Base-by-base conservation (phyloP, 1,284 basidiomycete species). In the Puccinia polysora region DNA sequence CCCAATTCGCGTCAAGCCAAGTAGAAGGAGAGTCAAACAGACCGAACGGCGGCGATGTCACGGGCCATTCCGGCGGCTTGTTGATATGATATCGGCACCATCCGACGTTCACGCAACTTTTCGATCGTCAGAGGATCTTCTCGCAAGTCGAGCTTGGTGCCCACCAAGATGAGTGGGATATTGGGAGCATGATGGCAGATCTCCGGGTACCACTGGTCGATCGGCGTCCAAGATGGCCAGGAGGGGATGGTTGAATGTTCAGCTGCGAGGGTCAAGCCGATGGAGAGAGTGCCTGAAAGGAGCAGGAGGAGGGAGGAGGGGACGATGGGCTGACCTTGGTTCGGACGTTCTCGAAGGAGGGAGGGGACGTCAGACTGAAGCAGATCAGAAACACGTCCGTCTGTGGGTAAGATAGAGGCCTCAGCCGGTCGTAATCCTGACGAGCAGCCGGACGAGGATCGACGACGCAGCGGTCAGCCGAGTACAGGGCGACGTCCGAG, bases 301-400 rank as follows among this genome's bases (percentile, higher is more conserved):
- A 45, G 30, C 15, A 25, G 63, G 75, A 69, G 60, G 14, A 62
- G 47, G 20, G 38, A 20, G 45, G 60, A 49, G 7, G 28, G n/a
- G n/a, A n/a, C n/a, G n/a, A n/a, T n/a, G 20, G 40, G 68, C 76
- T 36, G 78, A 90, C 91, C 85, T 97, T 97, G 77, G 92, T 96
- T 82, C 89, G 87, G 74, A 98, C 92, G 85, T 98, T 99, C 83
- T 98, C 96, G 80, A 93, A 98, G 81, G 89, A 91, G 28, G 96
- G 91, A 36, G 96, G 71, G 52, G 49, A 65, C 5, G 71, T 73
- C 20, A 67, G 55, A 49, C 63, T 65, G 49, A 73, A 67, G 81
- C 96, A 98, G 81, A 98, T 93, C 80, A 99, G 85, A 84, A 99
- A 98, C 45, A 99, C 93, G 80, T 99, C 96, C 65, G 96, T 98